Evolutionary conservation across 768 basidiomycete genomes (phyloP), one percentile per base, ranked within the genome.

Genomic region (Tremella mesenterica): DNA sequence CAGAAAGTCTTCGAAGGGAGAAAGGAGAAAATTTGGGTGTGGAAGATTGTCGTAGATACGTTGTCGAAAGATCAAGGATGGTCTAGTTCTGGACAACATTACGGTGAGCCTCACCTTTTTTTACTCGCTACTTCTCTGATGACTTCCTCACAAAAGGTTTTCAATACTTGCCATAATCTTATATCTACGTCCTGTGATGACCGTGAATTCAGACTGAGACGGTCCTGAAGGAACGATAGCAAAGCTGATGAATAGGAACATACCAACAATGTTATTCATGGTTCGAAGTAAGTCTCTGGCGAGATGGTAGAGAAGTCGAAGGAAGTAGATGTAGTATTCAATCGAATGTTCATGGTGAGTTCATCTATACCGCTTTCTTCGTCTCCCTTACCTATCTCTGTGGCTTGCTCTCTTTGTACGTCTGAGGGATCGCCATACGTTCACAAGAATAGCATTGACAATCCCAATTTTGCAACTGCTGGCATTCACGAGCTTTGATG

Each of bases 31-130:
- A n/a, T 14, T 10, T 61, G 59, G 59, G 10, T 65, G 25, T 48
- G 59, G 23, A 38, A 60, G 29, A 46, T 67, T 9, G 52, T 59
- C 3, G 44, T 70, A 3, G 58, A 67, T 39, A 67, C 65, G 2
- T 36, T 61, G 46, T 63, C 62, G 8, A 60, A 51, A 49, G 68
- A 70, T 63, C 68, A 70, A 57, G 65, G 65, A 2, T 70, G 68
- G 68, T 59, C 52, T 18, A 50, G 29, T 30, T 28, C 26, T 9
- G 34, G 31, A 13, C 23, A 27, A 28, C 43, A 51, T 38, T 67
- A 70, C 51, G 63, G 63, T 64, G n/a, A 29, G 61, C 52, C 16
- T 27, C 26, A 10, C 23, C 26, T 26, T 38, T 18, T 10, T 16
- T 12, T 30, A 29, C 20, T 14, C 9, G 26, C 30, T 41, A 2